Evolutionary conservation across 2,329 filamentous ascomycete species (phyloP).

Genomic region (Grosmannia clavigera): DNA sequence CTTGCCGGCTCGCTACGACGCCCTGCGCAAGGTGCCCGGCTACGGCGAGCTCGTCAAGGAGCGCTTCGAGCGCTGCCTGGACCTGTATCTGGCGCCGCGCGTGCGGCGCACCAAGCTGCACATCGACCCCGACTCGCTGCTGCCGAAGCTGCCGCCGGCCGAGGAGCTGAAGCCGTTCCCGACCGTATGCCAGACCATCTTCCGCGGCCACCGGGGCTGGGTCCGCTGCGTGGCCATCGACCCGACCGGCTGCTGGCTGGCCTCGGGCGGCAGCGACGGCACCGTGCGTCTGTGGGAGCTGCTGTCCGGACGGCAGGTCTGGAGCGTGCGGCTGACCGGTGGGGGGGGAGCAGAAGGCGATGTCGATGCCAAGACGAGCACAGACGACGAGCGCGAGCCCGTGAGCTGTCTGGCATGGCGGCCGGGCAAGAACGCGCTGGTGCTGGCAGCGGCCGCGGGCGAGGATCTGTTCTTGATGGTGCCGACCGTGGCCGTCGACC

Average conservation of each 20-base stretch:
- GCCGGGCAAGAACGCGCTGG: constrained; percentile 64
- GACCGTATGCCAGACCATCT: constrained; percentile 76
- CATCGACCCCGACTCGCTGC: constrained; percentile 84
- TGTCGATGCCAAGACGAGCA: neutral
- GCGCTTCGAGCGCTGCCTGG: constrained; percentile 87
- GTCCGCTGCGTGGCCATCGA: constrained; percentile 79
- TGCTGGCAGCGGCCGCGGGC: constrained; percentile 73
- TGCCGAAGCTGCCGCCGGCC: constrained; percentile 85
- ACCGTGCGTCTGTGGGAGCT: constrained; percentile 86
- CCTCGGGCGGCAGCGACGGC: constrained; percentile 89
- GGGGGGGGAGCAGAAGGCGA: constrained; percentile 25
- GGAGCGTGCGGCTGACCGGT: constrained; percentile 60
- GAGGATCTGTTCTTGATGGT: constrained; percentile 80
- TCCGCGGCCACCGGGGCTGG: constrained; percentile 76
- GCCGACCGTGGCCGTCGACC: constrained; percentile 53
- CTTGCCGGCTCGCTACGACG: constrained; percentile 67
- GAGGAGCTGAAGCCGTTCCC: constrained; percentile 94
- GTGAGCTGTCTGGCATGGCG: constrained; percentile 86
- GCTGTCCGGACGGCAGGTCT: constrained; percentile 73
- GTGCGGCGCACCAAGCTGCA: constrained; percentile 89
- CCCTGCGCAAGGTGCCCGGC: constrained; percentile 81
- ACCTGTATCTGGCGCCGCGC: constrained; percentile 87
- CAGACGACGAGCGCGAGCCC: constrained; percentile 51
- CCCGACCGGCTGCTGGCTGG: constrained; percentile 72
- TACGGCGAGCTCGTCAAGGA: constrained; percentile 89